Evolutionary conservation across 495 filamentous ascomycete species (phyloP).

Genomic region (Trichoderma gamsii): DNA sequence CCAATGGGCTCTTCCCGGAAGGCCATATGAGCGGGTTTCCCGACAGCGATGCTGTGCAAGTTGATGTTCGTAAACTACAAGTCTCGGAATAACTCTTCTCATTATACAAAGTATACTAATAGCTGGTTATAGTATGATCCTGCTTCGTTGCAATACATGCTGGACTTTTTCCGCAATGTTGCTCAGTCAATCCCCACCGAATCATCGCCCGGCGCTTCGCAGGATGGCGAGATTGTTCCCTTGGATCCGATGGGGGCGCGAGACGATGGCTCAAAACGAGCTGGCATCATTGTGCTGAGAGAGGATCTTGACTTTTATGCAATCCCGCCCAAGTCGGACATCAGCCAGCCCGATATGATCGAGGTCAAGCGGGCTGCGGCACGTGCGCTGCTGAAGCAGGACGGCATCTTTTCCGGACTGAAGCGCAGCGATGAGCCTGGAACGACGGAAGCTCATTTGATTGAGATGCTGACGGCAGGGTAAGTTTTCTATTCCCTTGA

Average conservation of each 20-base stretch:
- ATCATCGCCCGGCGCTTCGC: slow-evolving; percentile 53
- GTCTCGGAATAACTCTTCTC: slow-evolving; percentile 35
- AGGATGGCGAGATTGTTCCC: slow-evolving; percentile 57
- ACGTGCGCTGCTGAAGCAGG: slow-evolving; percentile 74
- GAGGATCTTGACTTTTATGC: slow-evolving; percentile 98
- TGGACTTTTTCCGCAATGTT: slow-evolving; percentile 95
- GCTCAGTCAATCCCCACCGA: slow-evolving; percentile 85
- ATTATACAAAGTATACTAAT: slow-evolving; percentile 43
- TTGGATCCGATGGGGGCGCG: slow-evolving; percentile 52
- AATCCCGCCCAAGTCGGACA: slow-evolving; percentile 82
- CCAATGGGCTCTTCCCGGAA: slow-evolving; percentile 94
- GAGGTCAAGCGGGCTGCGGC: slow-evolving; percentile 94
- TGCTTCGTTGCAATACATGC: slow-evolving; percentile 93
- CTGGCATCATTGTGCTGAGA: slow-evolving; percentile 93
- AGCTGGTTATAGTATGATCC: slow-evolving; percentile 78
- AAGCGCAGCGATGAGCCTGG: slow-evolving; percentile 92
- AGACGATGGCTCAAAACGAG: slow-evolving; percentile 59
- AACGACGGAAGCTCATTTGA: slow-evolving; percentile 95
- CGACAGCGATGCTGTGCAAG: slow-evolving; percentile 89
- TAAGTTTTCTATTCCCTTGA: no score
- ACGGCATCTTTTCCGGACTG: slow-evolving; percentile 93
- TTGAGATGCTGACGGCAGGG: slow-evolving; percentile 99
- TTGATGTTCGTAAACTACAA: slow-evolving; percentile 68
- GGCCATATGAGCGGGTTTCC: slow-evolving; percentile 87
- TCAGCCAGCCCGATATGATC: slow-evolving; percentile 86